phyloP scores from a whole-genome alignment of 306 rosid species.

The Prinsepia uniflora region DNA sequence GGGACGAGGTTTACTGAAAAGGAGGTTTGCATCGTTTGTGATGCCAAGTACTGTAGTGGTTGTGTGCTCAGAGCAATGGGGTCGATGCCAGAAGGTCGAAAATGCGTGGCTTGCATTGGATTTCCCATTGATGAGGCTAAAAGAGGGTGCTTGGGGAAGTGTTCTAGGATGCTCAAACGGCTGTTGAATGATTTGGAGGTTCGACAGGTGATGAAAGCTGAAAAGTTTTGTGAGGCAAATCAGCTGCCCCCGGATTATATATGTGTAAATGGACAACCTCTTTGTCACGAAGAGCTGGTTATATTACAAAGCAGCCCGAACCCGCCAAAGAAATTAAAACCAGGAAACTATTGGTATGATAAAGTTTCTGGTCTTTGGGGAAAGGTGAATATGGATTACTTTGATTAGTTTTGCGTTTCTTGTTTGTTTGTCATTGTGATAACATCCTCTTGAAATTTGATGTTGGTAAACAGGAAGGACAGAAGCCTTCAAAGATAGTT shows the following conservation, averaged over 20 bases:
- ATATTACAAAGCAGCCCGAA: slow-evolving; percentile 60
- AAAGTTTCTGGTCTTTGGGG: slow-evolving; percentile 99
- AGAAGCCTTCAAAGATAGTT: slow-evolving; percentile 81
- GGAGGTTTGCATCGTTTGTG: slow-evolving; percentile 89
- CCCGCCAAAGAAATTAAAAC: slow-evolving; percentile 91
- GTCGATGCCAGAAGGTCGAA: slow-evolving; percentile 98
- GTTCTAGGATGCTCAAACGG: slow-evolving; percentile 77
- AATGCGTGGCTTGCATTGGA: slow-evolving; percentile 90
- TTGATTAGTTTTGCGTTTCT: neutral
- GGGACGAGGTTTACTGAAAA: slow-evolving; percentile 88
- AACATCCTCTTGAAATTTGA: slow-evolving; percentile 22
- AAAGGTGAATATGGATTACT: slow-evolving; percentile 60
- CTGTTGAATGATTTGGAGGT: slow-evolving; percentile 87
- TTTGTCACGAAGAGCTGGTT: slow-evolving; percentile 70
- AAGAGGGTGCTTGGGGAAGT: slow-evolving; percentile 79
- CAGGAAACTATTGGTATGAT: slow-evolving; percentile 97
- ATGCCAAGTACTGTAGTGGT: slow-evolving; percentile 81
- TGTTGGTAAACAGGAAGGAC: slow-evolving; percentile 70
- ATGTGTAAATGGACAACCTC: slow-evolving; percentile 74
- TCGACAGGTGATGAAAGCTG: slow-evolving; percentile 78
- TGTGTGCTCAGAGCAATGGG: slow-evolving; percentile 98
- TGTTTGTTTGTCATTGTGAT: slow-evolving; percentile 2
- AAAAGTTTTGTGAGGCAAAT: slow-evolving; percentile 81
- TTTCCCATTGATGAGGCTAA: slow-evolving; percentile 66
- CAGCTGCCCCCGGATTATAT: slow-evolving; percentile 81